Percentiles rank a stretch among this genome's conserved stretches.
Evolutionary conservation across 1,284 basidiomycete genomes (phyloP).

Genomic region (Naganishia sp.): DNA sequence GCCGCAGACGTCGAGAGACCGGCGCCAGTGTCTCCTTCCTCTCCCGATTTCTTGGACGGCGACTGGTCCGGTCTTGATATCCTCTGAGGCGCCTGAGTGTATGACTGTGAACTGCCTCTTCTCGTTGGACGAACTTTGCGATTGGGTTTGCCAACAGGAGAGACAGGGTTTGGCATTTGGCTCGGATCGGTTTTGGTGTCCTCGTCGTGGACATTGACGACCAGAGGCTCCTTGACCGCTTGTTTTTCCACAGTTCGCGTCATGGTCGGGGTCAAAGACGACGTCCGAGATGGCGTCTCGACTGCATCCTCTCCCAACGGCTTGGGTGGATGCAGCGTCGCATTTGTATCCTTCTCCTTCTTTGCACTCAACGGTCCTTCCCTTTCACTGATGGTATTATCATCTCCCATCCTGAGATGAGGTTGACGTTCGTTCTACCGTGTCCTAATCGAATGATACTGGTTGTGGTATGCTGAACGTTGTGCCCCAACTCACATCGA

Average conservation of each 20-base stretch:
- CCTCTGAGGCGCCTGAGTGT: constrained; percentile 5
- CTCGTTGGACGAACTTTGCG: constrained; percentile 18
- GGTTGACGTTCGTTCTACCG: no score
- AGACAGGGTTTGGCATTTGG: neutral
- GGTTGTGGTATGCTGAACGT: no score
- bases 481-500: no score
- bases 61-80: constrained; percentile 2
- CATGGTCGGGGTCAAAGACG: constrained; percentile 17
- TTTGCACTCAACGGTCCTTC: neutral
- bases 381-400: no score
- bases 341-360: neutral
- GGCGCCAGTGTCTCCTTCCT: neutral
- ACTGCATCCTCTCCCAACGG: neutral
- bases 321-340: neutral
- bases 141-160: constrained; percentile 6
- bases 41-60: constrained; percentile 4
- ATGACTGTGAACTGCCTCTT: constrained; percentile 17
- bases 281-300: constrained; percentile 9
- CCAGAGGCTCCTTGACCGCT: neutral
- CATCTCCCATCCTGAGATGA: no score
- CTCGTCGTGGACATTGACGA: neutral
- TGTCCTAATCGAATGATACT: no score
- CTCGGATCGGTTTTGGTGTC: neutral
- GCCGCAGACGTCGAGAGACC: neutral
- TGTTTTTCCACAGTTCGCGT: neutral